Evolutionary conservation across 257 asterid genomes (phyloP).

Genomic region (Plectranthus barbatus): DNA sequence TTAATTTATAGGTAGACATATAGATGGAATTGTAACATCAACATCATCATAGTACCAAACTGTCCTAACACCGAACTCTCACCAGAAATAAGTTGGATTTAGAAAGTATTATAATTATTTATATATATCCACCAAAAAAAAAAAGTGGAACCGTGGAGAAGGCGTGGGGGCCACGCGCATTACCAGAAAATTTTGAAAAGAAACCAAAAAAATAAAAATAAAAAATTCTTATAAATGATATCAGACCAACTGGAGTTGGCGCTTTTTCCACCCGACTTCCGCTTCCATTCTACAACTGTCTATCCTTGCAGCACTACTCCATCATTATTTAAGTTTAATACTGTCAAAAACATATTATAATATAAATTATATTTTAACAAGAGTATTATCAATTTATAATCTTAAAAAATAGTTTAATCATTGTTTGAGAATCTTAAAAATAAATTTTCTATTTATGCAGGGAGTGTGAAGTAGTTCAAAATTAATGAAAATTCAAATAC

Average conservation of each 20-base stretch:
- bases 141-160: background rate
- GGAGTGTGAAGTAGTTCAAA: too few species aligned
- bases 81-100: background rate
- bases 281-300: constrained; percentile 3
- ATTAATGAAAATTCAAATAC: too few species aligned
- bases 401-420: too few species aligned
- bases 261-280: constrained; percentile 6
- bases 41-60: constrained; percentile 18
- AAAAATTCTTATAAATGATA: background rate
- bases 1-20: background rate
- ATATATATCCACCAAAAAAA: too few species aligned
- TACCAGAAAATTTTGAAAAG: background rate
- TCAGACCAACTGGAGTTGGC: constrained; percentile 10
- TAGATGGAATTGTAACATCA: background rate
- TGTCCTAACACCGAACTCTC: constrained; percentile 3
- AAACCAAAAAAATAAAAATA: background rate
- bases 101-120: too few species aligned
- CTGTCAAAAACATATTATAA: too few species aligned
- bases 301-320: background rate
- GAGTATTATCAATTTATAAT: too few species aligned
- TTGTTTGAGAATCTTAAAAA: too few species aligned
- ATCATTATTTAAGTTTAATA: too few species aligned
- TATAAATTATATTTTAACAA: too few species aligned
- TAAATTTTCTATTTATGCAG: too few species aligned
- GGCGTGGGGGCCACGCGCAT: constrained; percentile 23